Evolutionary conservation across 805 yeast species (phyloP).

Genomic region (Tetrapisispora pingtungensis): DNA sequence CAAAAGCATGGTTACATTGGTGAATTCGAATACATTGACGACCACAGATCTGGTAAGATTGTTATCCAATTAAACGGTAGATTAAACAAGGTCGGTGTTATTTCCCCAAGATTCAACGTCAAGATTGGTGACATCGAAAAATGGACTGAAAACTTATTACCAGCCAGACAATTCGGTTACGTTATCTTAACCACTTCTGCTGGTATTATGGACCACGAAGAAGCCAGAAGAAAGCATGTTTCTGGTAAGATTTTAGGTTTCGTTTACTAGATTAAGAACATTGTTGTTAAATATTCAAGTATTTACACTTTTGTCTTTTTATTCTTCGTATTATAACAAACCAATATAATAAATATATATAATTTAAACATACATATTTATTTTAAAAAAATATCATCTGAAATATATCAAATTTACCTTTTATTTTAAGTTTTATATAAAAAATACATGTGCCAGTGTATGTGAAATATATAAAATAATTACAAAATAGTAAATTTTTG

Average conservation of each 20-base stretch:
- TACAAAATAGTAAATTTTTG: no score
- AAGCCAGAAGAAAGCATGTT: conserved; percentile 99
- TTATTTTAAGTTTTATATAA: no score
- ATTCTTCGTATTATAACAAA: neutral
- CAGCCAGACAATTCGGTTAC: conserved; percentile 99
- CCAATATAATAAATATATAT: conserved; percentile 1
- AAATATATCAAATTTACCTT: neutral
- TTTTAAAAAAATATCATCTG: conserved; percentile 2
- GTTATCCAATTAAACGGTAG: conserved; percentile 96
- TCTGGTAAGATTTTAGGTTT: conserved; percentile 98
- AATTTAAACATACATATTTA: neutral
- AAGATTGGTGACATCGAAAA: conserved; percentile 91
- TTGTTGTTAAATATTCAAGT: conserved; percentile 1
- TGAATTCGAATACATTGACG: conserved; percentile 96
- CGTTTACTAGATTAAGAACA: conserved; percentile 91
- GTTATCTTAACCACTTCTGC: conserved; percentile 97
- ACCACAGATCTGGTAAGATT: conserved; percentile 97
- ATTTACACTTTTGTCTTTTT: neutral
- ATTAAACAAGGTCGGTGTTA: conserved; percentile 97
- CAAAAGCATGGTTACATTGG: conserved; percentile 99
- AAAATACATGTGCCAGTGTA: neutral
- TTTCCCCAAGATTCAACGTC: conserved; percentile 97
- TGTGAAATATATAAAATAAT: no score
- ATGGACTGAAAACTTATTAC: conserved; percentile 97
- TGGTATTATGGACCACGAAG: conserved; percentile 99